A percentile compares a stretch with the other conserved stretches of the same genome.
Evolutionary conservation across 306 rosid species (phyloP).

Genomic region (Quercus suber): DNA sequence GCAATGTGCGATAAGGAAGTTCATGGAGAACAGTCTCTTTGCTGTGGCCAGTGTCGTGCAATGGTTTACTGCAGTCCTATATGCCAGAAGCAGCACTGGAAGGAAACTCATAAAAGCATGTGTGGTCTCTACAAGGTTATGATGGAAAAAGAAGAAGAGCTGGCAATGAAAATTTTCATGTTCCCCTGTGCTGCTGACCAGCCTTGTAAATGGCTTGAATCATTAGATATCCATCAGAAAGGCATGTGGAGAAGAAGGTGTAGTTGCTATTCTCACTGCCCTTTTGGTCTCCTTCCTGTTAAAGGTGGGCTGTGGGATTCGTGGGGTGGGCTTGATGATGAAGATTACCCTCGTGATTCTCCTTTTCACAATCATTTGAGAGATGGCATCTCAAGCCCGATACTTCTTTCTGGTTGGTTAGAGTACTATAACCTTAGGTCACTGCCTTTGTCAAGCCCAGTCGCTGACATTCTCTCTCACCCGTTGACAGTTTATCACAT

Average conservation of each 20-base stretch:
- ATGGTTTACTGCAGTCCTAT: conserved; percentile 49
- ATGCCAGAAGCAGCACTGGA: conserved; percentile 67
- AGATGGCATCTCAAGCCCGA: conserved; percentile 28
- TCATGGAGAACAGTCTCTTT: conserved; percentile 30
- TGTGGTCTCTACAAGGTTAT: conserved; percentile 60
- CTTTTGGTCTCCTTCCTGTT: conserved; percentile 58
- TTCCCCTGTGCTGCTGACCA: conserved; percentile 56
- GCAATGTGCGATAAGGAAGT: conserved; percentile 39
- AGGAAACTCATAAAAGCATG: conserved; percentile 43
- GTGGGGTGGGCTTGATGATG: conserved; percentile 59
- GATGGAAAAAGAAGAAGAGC: conserved; percentile 74
- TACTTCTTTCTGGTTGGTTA: conserved; percentile 61
- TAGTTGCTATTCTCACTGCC: conserved; percentile 54
- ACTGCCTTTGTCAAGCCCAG: conserved; percentile 50
- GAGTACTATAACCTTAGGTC: conserved; percentile 65
- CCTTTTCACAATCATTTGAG: conserved; percentile 46
- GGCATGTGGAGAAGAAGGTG: conserved; percentile 74
- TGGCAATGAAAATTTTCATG: conserved; percentile 51
- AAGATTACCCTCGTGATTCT: conserved; percentile 49
- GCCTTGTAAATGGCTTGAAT: conserved; percentile 68
- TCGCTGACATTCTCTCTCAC: conserved; percentile 56
- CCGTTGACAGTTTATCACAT: conserved; percentile 59
- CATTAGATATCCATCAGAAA: conserved; percentile 52
- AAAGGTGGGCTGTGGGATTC: conserved; percentile 54
- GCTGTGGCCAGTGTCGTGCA: conserved; percentile 45